These are phyloP conservation scores for Phytophthora cactorum DNA, from an alignment of 352 stramenopile species.

Conservation along the genomic window DNA sequence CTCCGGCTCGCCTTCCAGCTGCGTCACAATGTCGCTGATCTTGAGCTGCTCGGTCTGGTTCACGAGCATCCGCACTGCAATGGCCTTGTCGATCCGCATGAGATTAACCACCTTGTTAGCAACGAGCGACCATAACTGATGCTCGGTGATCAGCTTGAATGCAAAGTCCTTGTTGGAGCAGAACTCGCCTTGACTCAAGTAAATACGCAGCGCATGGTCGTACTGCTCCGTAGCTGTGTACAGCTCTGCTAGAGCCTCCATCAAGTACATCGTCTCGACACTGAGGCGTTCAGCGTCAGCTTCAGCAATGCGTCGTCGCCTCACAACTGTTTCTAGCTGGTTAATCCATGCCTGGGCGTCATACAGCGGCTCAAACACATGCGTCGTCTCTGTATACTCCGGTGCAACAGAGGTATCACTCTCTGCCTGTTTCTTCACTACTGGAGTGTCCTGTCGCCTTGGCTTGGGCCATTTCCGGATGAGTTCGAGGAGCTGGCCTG, in stretches of 20 bases:
- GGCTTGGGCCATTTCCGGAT: conserved; percentile 88
- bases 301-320: conserved; percentile 75
- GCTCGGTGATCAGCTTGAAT: conserved; percentile 86
- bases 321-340: conserved; percentile 77
- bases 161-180: conserved; percentile 88
- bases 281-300: conserved; percentile 59
- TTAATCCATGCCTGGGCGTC: conserved; percentile 85
- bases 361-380: conserved; percentile 81
- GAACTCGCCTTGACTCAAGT: conserved; percentile 82
- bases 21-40: conserved; percentile 76
- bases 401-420: conserved; percentile 43
- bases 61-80: conserved; percentile 79
- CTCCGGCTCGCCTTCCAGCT: conserved; percentile 68
- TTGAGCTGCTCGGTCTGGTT: conserved; percentile 84
- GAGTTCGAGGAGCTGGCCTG: conserved; percentile 72
- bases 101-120: conserved; percentile 81
- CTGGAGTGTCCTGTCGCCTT: conserved; percentile 42
- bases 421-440: conserved; percentile 25
- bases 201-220: conserved; percentile 84
- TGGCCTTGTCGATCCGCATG: conserved; percentile 77
- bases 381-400: conserved; percentile 75
- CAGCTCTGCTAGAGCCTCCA: conserved; percentile 82
- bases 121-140: conserved; percentile 81
- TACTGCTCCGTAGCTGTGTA: conserved; percentile 86
- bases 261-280: conserved; percentile 82